Conservation (phyloP, 139 green algal species). For the Closterium sp. region DNA sequence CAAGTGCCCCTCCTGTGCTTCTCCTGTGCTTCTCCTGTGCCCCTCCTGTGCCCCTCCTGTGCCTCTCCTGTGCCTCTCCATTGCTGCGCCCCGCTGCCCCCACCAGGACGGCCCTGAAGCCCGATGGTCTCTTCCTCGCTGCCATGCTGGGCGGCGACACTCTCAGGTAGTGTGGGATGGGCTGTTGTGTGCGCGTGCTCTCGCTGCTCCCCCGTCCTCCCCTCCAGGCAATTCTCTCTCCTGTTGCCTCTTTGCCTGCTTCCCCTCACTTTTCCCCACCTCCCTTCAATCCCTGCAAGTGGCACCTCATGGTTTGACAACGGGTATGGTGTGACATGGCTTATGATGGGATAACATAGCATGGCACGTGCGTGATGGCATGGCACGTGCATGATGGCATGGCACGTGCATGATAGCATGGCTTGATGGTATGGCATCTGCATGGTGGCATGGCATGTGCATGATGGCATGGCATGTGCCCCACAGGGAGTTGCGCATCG, state of each 20-base stretch:
- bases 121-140: slow-evolving; percentile 77
- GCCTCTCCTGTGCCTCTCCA: too few species aligned
- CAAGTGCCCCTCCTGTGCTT: too few species aligned
- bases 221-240: neutral
- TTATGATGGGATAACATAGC: too few species aligned
- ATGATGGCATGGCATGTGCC: neutral
- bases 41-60: neutral
- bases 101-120: slow-evolving; percentile 62
- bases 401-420: neutral
- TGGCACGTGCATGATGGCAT: slow-evolving; percentile 7
- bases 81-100: neutral
- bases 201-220: neutral
- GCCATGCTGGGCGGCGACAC: slow-evolving; percentile 78
- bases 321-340: too few species aligned
- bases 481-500: slow-evolving; percentile 70
- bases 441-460: slow-evolving; percentile 3
- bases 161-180: slow-evolving; percentile 45
- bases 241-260: neutral
- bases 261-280: neutral
- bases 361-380: too few species aligned
- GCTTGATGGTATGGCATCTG: slow-evolving; percentile 1
- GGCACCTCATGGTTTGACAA: too few species aligned
- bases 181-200: neutral
- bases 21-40: neutral
- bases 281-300: neutral